A percentile compares a stretch with the other conserved stretches of the same genome.
Evolutionary conservation across 2,329 filamentous ascomycete genomes (phyloP).

Genomic region (Akanthomyces muscarius): DNA sequence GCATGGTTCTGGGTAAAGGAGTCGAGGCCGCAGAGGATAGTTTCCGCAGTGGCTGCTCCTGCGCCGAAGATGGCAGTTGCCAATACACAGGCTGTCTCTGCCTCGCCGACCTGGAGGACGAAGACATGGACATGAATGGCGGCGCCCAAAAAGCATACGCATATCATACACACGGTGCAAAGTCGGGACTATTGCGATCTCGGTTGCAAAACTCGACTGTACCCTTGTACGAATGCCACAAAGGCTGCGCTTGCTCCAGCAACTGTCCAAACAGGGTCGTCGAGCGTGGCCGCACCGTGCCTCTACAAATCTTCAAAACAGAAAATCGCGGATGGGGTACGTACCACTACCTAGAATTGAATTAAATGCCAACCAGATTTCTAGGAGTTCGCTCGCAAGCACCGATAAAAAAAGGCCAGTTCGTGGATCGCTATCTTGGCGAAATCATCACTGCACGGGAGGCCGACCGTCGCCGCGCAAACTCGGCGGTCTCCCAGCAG

Average conservation of each 20-base stretch:
- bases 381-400: constrained; percentile 61
- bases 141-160: constrained; percentile 47
- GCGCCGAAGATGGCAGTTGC: constrained; percentile 58
- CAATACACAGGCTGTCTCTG: constrained; percentile 66
- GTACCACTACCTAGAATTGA: constrained; percentile 18
- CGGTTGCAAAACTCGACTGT: constrained; percentile 49
- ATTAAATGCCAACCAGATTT: not conserved
- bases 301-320: constrained; percentile 75
- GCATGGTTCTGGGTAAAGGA: constrained; percentile 55
- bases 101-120: constrained; percentile 57
- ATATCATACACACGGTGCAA: constrained; percentile 56
- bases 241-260: constrained; percentile 60
- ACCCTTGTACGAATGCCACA: constrained; percentile 78
- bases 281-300: constrained; percentile 65
- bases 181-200: constrained; percentile 49
- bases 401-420: constrained; percentile 66
- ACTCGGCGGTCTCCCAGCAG: constrained; percentile 50
- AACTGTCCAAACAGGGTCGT: constrained; percentile 73
- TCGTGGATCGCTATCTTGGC: constrained; percentile 75
- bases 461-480: constrained; percentile 59
- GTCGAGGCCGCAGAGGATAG: constrained; percentile 57
- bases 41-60: constrained; percentile 68
- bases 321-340: constrained; percentile 69
- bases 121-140: constrained; percentile 24
- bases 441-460: constrained; percentile 62